phyloP scores from a whole-genome alignment of 306 rosid genomes.

The Bauhinia variegata region DNA sequence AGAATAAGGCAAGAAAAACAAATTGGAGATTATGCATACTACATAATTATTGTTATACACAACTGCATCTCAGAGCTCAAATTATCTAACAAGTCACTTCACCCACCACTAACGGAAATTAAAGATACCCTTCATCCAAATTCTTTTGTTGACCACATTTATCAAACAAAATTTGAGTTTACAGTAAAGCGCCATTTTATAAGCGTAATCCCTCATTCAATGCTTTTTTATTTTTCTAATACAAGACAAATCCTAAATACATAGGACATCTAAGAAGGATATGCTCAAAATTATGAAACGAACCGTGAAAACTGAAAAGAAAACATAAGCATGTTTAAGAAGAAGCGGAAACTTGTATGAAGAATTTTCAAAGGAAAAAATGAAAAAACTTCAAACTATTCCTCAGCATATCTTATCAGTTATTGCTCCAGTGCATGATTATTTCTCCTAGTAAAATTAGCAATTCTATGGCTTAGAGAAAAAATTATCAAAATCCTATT shows the following conservation, averaged over 20 bases:
- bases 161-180: too few relatives aligned
- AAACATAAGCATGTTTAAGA: too few relatives aligned
- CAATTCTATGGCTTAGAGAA: constrained; percentile 10
- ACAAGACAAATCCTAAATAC: too few relatives aligned
- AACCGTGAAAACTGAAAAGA: too few relatives aligned
- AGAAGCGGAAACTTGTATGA: not conserved
- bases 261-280: not conserved
- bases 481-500: constrained; percentile 3
- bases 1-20: not conserved
- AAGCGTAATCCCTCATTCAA: not conserved
- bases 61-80: too few relatives aligned
- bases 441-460: not conserved
- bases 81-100: too few relatives aligned
- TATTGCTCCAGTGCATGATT: not conserved
- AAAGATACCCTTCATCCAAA: too few relatives aligned
- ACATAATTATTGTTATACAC: too few relatives aligned
- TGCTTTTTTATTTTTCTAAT: constrained; percentile 1
- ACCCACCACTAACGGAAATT: not conserved
- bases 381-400: not conserved
- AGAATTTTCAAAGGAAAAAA: too few relatives aligned
- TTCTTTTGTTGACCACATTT: too few relatives aligned
- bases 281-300: too few relatives aligned
- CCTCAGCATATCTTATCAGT: not conserved
- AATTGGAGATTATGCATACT: not conserved
- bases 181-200: not conserved